phyloP scores from a whole-genome alignment of 1,139 yeast species.

The Blastobotrys raffinosifermentans region DNA sequence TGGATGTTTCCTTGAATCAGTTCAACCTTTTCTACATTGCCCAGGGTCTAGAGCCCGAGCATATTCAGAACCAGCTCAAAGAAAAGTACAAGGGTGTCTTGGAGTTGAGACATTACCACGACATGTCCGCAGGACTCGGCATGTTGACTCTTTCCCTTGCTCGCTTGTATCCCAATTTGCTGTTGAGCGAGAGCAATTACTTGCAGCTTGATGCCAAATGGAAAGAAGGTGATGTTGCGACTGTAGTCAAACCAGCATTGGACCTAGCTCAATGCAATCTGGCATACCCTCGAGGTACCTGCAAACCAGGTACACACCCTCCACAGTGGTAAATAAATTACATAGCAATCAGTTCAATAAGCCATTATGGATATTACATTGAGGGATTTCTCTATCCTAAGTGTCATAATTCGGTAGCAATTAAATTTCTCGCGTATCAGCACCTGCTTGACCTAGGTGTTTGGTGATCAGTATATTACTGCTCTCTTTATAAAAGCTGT shows the following conservation, averaged over 20 bases:
- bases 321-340: constrained; percentile 4
- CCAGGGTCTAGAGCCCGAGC: constrained; percentile 2
- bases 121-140: constrained; percentile 5
- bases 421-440: no score
- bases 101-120: constrained; percentile 4
- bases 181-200: constrained; percentile 2
- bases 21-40: constrained; percentile 6
- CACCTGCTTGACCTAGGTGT: no score
- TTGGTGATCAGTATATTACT: no score
- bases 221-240: constrained; percentile 3
- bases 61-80: background rate
- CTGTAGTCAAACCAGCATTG: constrained; percentile 5
- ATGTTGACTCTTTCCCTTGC: background rate
- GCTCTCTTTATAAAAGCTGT: no score
- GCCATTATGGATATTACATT: no score
- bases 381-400: no score
- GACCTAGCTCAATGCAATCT: background rate
- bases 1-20: constrained; percentile 7
- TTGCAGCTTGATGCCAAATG: background rate
- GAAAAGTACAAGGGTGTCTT: constrained; percentile 3
- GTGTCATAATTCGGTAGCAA: no score
- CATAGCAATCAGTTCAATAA: no score
- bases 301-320: constrained; percentile 4
- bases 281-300: constrained; percentile 1
- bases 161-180: background rate